phyloP scores from a whole-genome alignment of 768 basidiomycete species.

The Mycena rosella region DNA sequence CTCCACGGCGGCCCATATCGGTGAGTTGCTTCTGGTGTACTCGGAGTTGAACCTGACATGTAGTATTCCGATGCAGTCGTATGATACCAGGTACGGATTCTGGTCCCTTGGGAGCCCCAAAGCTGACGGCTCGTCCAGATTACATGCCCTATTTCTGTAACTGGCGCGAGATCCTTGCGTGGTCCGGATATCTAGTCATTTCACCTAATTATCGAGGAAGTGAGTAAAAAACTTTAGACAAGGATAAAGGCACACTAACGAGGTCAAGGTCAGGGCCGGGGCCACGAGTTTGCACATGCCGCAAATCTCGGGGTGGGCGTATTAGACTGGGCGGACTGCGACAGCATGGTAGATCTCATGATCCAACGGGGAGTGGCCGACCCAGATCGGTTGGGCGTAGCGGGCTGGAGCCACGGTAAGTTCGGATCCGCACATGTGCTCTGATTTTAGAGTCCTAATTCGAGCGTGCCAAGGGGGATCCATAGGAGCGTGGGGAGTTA shows the following conservation, averaged over 20 bases:
- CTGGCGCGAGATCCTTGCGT: conserved; percentile 52
- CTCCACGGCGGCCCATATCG: conserved; percentile 52
- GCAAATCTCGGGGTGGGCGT: conserved; percentile 48
- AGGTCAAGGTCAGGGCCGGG: conserved; percentile 48
- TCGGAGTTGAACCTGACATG: conserved; percentile 3
- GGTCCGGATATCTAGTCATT: conserved; percentile 50
- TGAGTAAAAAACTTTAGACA: conserved; percentile 29
- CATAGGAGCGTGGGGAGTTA: conserved; percentile 52
- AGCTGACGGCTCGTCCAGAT: conserved; percentile 37
- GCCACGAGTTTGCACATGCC: conserved; percentile 48
- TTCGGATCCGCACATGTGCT: neutral
- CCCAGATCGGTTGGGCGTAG: conserved; percentile 46
- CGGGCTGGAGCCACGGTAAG: conserved; percentile 54
- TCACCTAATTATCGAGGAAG: conserved; percentile 55
- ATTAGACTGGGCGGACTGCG: conserved; percentile 51
- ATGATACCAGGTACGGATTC: conserved; percentile 28
- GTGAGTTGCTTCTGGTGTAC: conserved; percentile 29
- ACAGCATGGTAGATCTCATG: conserved; percentile 53
- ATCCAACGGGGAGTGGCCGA: conserved; percentile 49
- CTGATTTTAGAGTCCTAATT: neutral
- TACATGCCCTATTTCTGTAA: conserved; percentile 56
- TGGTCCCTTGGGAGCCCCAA: neutral
- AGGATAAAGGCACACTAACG: neutral
- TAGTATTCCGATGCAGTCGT: conserved; percentile 24
- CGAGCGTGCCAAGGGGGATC: conserved; percentile 42